Percentiles rank a stretch among this genome's conserved stretches.
Conservation (phyloP, 805 yeast genomes). For the Spathaspora boniae region DNA sequence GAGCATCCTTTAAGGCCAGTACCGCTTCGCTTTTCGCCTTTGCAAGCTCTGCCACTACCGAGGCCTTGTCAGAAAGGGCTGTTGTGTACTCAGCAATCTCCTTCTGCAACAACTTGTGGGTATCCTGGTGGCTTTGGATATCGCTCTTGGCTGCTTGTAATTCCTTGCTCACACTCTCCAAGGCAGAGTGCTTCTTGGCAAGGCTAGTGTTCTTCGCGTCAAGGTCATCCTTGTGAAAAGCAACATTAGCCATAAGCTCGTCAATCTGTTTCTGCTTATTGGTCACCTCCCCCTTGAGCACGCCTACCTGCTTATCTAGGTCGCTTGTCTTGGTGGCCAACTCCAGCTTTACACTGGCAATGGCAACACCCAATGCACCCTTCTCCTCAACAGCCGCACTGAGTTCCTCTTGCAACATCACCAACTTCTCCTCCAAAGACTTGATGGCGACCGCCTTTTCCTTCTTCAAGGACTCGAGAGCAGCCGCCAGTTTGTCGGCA, state of each 20-base stretch:
- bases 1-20: background rate
- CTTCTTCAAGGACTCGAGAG: conserved; percentile 7
- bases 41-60: conserved; percentile 11
- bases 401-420: conserved; percentile 1
- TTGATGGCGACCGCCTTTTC: background rate
- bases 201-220: too few species aligned
- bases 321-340: background rate
- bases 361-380: background rate
- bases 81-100: conserved; percentile 2
- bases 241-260: too few species aligned
- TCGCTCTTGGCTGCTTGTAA: background rate
- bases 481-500: too few species aligned
- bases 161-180: background rate
- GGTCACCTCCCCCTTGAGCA: too few species aligned
- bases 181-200: too few species aligned
- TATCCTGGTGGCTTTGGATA: background rate
- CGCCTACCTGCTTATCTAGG: background rate
- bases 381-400: background rate
- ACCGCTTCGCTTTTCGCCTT: background rate
- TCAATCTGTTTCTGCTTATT: conserved; percentile 1
- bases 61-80: conserved; percentile 8
- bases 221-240: too few species aligned
- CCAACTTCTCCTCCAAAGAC: conserved; percentile 6
- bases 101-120: background rate
- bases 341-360: conserved; percentile 1